A percentile compares a stretch with the other conserved stretches of the same genome.
Evolutionary conservation across 345 rosid genomes (phyloP).

Genomic region (Arabis alpina): DNA sequence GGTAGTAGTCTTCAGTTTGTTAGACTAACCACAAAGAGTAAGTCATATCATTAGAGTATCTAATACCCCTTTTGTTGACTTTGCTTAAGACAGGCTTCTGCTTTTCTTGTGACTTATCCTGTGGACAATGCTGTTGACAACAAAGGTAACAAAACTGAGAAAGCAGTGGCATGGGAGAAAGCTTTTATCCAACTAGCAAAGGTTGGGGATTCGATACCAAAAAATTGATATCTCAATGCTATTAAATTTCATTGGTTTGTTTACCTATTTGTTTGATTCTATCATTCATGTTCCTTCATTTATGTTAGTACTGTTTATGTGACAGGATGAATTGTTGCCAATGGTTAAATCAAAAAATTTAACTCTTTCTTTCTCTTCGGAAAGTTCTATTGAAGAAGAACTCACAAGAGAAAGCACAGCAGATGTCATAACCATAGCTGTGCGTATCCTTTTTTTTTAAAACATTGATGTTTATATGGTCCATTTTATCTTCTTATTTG

Average conservation of each 20-base stretch:
- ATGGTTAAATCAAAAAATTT: constrained; percentile 72
- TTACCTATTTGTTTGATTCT: not conserved
- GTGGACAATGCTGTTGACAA: constrained; percentile 75
- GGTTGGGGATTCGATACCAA: constrained; percentile 49
- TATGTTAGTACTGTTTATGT: constrained; percentile 31
- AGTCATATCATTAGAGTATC: constrained; percentile 19
- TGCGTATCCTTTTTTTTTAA: constrained; percentile 35
- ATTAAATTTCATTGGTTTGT: constrained; percentile 4
- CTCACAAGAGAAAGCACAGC: constrained; percentile 97
- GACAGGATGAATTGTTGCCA: constrained; percentile 85
- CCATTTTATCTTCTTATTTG: not conserved
- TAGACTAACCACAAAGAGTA: constrained; percentile 18
- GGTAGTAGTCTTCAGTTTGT: constrained; percentile 51
- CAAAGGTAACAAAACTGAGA: constrained; percentile 67
- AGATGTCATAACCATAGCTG: constrained; percentile 87
- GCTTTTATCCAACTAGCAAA: constrained; percentile 83
- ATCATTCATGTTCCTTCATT: not conserved
- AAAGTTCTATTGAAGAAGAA: constrained; percentile 96
- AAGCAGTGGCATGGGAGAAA: constrained; percentile 96
- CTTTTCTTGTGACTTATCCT: constrained; percentile 92
- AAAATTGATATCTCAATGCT: constrained; percentile 3
- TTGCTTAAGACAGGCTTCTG: constrained; percentile 79
- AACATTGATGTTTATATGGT: constrained; percentile 1
- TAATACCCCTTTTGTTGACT: constrained; percentile 33
- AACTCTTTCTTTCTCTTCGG: constrained; percentile 90